phyloP scores from a whole-genome alignment of 805 yeast species.

The Lipomyces anomalus region DNA sequence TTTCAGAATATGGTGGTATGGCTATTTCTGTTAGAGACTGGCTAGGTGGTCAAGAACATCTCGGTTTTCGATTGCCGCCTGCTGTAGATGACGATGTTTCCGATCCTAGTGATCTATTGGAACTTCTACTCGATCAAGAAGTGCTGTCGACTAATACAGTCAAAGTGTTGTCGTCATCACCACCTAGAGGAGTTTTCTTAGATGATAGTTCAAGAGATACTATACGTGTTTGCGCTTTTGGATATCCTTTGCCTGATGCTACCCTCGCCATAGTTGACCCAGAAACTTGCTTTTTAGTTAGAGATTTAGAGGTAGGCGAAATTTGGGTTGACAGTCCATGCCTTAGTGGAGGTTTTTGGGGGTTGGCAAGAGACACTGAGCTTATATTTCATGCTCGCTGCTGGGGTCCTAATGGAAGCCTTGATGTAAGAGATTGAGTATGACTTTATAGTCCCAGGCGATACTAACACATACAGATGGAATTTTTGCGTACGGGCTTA shows the following conservation, averaged over 20 bases:
- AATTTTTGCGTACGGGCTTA: conserved; percentile 83
- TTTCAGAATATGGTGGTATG: conserved; percentile 95
- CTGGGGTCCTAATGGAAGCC: conserved; percentile 59
- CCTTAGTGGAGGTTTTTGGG: conserved; percentile 86
- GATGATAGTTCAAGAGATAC: conserved; percentile 24
- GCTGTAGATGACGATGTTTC: conserved; percentile 36
- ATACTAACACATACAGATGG: conserved; percentile 36
- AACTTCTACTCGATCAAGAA: conserved; percentile 65
- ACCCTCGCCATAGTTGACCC: conserved; percentile 92
- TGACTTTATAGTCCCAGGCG: background rate
- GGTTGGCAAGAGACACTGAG: conserved; percentile 58
- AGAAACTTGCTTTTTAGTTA: conserved; percentile 70
- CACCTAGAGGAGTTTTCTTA: conserved; percentile 39
- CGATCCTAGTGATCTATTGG: conserved; percentile 47
- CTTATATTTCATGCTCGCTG: conserved; percentile 78
- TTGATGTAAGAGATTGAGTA: conserved; percentile 38
- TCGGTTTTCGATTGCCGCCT: conserved; percentile 45
- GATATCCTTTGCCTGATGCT: conserved; percentile 91
- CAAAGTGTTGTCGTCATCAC: conserved; percentile 52
- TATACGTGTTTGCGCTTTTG: conserved; percentile 82
- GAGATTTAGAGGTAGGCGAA: conserved; percentile 82
- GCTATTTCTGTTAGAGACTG: conserved; percentile 89
- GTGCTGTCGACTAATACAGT: conserved; percentile 69
- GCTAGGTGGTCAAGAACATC: conserved; percentile 62
- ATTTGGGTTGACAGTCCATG: conserved; percentile 96